Conservation (phyloP, 148 eudicot genomes). For the Spergularia bocconei region DNA sequence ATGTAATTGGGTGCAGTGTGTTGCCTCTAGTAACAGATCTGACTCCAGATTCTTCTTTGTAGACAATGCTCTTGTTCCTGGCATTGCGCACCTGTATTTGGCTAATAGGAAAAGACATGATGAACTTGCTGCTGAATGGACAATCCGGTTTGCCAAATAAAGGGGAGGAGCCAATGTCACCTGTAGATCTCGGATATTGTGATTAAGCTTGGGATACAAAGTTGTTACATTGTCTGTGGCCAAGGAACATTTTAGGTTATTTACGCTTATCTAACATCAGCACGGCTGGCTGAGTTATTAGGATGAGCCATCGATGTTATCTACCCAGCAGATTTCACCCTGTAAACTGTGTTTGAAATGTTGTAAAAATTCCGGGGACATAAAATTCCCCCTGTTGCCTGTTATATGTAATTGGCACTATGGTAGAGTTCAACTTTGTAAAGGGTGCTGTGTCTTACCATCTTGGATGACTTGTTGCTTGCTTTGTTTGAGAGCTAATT, state of each 20-base stretch:
- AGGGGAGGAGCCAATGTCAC: neutral
- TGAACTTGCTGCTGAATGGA: slow-evolving; percentile 91
- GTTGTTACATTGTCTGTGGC: neutral
- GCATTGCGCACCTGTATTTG: slow-evolving; percentile 68
- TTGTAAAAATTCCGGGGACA: too few species aligned
- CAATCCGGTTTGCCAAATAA: slow-evolving; percentile 75
- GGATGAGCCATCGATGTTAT: too few species aligned
- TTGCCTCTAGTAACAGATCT: neutral
- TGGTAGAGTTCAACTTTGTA: too few species aligned
- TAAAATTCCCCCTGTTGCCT: too few species aligned
- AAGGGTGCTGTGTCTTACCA: too few species aligned
- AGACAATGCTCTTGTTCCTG: slow-evolving; percentile 73
- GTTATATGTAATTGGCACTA: too few species aligned
- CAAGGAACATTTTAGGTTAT: neutral
- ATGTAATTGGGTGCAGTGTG: neutral
- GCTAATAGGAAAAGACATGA: slow-evolving; percentile 70
- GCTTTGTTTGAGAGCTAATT: too few species aligned
- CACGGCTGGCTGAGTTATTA: too few species aligned
- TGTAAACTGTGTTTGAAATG: too few species aligned
- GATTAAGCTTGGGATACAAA: neutral
- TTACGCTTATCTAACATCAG: too few species aligned
- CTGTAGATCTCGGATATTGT: neutral
- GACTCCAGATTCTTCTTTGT: slow-evolving; percentile 19
- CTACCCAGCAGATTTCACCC: too few species aligned
- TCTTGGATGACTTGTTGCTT: too few species aligned